Percentiles rank a stretch among this genome's conserved stretches.
Conservation (phyloP, 805 yeast species). For the Candida taoyuanica region DNA sequence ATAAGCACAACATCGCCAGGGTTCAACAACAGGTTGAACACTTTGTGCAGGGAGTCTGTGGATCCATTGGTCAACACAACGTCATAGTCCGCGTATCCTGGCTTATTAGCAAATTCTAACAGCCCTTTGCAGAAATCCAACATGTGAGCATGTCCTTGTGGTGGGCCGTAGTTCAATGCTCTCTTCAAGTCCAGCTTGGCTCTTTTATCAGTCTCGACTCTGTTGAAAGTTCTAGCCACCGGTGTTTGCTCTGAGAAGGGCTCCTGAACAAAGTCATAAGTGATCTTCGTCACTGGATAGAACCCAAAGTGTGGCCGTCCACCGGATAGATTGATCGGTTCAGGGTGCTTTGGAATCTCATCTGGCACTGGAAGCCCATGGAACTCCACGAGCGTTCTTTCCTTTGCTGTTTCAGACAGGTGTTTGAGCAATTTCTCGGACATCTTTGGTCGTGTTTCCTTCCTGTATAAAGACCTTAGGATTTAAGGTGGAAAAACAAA, state of each 20-base stretch:
- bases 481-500: no score
- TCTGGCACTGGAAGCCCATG: constrained; percentile 17
- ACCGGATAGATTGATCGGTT: constrained; percentile 44
- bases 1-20: constrained; percentile 52
- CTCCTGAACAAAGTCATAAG: constrained; percentile 13
- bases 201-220: constrained; percentile 9
- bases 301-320: constrained; percentile 24
- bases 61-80: constrained; percentile 46
- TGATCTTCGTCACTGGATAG: constrained; percentile 18
- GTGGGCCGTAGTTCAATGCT: constrained; percentile 22
- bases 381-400: constrained; percentile 14
- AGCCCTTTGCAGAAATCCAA: constrained; percentile 37
- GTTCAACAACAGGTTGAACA: constrained; percentile 46
- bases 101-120: constrained; percentile 37
- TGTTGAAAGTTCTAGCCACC: constrained; percentile 5
- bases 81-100: constrained; percentile 45
- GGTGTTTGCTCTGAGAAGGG: constrained; percentile 12
- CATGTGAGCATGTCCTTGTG: constrained; percentile 17
- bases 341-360: constrained; percentile 51
- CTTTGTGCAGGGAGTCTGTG: constrained; percentile 50
- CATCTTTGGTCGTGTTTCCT: no score
- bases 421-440: constrained; percentile 11
- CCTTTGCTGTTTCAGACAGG: constrained; percentile 12
- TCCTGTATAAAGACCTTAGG: no score
- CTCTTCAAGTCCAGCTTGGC: constrained; percentile 15